Evolutionary conservation across 441 rosid species (phyloP).

Genomic region (Macaranga tanarius): DNA sequence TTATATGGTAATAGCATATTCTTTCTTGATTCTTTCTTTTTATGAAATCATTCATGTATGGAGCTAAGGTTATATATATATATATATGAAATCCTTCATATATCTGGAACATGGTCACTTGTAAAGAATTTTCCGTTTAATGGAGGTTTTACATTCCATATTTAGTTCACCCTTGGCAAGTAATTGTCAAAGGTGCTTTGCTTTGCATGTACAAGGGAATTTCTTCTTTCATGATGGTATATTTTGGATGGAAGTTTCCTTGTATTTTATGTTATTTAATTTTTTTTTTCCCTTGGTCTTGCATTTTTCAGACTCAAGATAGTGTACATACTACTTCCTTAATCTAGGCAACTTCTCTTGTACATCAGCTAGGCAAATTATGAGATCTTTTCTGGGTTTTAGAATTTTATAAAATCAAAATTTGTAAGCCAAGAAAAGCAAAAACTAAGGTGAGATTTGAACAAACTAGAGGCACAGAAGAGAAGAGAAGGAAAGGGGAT

Average conservation of each 20-base stretch:
- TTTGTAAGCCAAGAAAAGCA: not conserved
- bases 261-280: too few relatives aligned
- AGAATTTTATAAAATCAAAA: not conserved
- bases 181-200: not conserved
- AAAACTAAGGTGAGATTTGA: not conserved
- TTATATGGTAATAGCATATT: not conserved
- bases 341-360: not conserved
- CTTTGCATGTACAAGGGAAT: conserved; percentile 6
- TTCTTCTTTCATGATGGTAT: not conserved
- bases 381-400: not conserved
- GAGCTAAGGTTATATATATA: not conserved
- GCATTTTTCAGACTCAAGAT: not conserved
- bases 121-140: not conserved
- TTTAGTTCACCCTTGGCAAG: not conserved
- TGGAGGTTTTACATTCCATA: not conserved
- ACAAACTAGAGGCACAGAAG: not conserved
- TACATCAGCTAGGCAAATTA: not conserved
- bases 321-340: not conserved
- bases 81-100: not conserved
- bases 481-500: not conserved
- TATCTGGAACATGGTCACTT: not conserved
- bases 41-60: not conserved
- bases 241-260: not conserved
- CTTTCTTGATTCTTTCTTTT: not conserved
- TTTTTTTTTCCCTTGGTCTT: not conserved